These are phyloP conservation scores for Grammothele lineata DNA, from an alignment of 768 basidiomycete genomes.

Conservation along the genomic window DNA sequence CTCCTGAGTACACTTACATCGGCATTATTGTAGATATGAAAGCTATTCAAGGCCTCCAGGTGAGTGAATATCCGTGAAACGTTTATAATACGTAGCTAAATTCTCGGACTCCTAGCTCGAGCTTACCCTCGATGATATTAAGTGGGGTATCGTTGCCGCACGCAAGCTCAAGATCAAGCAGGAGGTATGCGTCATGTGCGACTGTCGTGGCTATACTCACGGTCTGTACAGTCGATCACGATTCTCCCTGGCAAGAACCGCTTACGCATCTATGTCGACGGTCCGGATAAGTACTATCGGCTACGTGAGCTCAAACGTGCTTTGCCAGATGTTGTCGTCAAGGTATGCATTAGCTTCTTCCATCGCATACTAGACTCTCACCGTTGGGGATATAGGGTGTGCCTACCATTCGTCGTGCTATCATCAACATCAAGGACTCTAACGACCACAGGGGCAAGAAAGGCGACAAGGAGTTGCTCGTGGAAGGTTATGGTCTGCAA, in stretches of 20 bases:
- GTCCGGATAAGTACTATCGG: conserved; percentile 74
- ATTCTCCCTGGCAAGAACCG: conserved; percentile 71
- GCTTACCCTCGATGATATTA: conserved; percentile 87
- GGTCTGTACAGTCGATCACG: conserved; percentile 55
- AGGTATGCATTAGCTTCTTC: no score
- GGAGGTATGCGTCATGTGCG: conserved; percentile 65
- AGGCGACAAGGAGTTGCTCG: conserved; percentile 86
- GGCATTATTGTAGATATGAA: conserved; percentile 88
- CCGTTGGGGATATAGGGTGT: no score
- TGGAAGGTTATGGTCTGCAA: conserved; percentile 95
- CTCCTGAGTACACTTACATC: conserved; percentile 86
- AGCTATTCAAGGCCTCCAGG: conserved; percentile 86
- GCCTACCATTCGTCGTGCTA: conserved; percentile 80
- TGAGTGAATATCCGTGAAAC: conserved; percentile 24
- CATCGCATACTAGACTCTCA: no score
- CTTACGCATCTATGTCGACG: conserved; percentile 76
- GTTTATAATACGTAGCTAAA: neutral
- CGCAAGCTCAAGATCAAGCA: conserved; percentile 93
- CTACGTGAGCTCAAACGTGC: conserved; percentile 84
- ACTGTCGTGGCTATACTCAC: no score
- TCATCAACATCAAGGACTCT: conserved; percentile 95
- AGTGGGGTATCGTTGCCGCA: conserved; percentile 81
- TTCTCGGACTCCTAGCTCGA: conserved; percentile 67
- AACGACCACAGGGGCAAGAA: conserved; percentile 76
- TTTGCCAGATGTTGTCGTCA: conserved; percentile 84